These are phyloP conservation scores for Sphaerulina musiva DNA, from an alignment of 2,329 filamentous ascomycete genomes.

Conservation along the genomic window DNA sequence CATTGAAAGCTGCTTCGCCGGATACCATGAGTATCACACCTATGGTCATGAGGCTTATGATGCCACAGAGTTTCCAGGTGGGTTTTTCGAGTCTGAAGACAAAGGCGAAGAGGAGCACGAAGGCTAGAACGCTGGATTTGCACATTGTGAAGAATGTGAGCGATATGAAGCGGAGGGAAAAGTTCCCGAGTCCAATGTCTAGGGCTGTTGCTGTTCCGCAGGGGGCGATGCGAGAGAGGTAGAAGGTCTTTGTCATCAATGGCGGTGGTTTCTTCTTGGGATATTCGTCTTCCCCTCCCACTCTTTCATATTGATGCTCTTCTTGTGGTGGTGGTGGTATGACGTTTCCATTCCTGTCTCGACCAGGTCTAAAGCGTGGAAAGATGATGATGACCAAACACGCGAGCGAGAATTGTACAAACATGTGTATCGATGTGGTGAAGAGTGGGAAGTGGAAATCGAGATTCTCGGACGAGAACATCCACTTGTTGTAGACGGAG, in stretches of 20 bases:
- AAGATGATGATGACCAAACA: constrained; percentile 72
- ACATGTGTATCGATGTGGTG: constrained; percentile 91
- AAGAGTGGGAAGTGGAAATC: constrained; percentile 94
- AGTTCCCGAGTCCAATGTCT: constrained; percentile 94
- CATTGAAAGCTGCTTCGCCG: constrained; percentile 83
- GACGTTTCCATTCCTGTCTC: constrained; percentile 27
- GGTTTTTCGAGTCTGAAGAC: constrained; percentile 83
- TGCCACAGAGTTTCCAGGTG: constrained; percentile 75
- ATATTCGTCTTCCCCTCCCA: constrained; percentile 10
- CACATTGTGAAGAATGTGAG: constrained; percentile 99
- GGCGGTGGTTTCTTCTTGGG: constrained; percentile 40
- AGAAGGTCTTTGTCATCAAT: constrained; percentile 83
- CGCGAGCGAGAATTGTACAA: constrained; percentile 81
- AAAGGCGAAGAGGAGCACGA: constrained; percentile 92
- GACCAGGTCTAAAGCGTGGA: constrained; percentile 69
- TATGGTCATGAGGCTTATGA: constrained; percentile 85
- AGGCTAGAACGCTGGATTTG: constrained; percentile 92
- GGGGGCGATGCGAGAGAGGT: constrained; percentile 82
- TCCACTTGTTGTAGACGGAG: constrained; percentile 99
- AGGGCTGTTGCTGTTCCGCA: constrained; percentile 89
- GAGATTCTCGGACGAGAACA: constrained; percentile 80
- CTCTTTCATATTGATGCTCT: constrained; percentile 15
- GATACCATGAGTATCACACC: constrained; percentile 98
- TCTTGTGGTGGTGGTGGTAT: constrained; percentile 8
- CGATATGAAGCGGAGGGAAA: constrained; percentile 89